These are phyloP conservation scores for Phialemonium atrogriseum DNA, from an alignment of 2,329 filamentous ascomycete species.

Conservation along the genomic window DNA sequence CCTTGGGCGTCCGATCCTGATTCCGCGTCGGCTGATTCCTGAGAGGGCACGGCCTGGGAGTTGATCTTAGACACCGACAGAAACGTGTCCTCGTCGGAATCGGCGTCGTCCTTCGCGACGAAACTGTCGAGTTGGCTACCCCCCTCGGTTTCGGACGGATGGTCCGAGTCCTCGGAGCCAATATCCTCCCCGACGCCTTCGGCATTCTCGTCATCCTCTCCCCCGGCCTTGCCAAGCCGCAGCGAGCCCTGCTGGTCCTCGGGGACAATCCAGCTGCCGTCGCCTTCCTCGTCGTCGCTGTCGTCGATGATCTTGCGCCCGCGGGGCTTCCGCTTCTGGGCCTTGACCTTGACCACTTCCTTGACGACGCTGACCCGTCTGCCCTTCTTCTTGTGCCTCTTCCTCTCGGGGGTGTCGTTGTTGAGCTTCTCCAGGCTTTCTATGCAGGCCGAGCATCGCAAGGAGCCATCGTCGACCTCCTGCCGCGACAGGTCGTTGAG, in stretches of 20 bases:
- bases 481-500: slow-evolving; percentile 56
- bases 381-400: slow-evolving; percentile 27
- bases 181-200: slow-evolving; percentile 81
- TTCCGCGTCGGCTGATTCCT: slow-evolving; percentile 19
- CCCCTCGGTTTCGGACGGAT: slow-evolving; percentile 45
- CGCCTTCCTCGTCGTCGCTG: slow-evolving; percentile 59
- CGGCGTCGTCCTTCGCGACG: slow-evolving; percentile 40
- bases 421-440: slow-evolving; percentile 62
- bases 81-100: slow-evolving; percentile 26
- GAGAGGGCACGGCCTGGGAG: slow-evolving; percentile 16
- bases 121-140: slow-evolving; percentile 48
- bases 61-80: slow-evolving; percentile 26
- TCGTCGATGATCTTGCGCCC: slow-evolving; percentile 53
- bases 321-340: slow-evolving; percentile 27
- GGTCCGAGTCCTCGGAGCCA: slow-evolving; percentile 58
- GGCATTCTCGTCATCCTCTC: slow-evolving; percentile 77
- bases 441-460: slow-evolving; percentile 62
- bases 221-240: slow-evolving; percentile 69
- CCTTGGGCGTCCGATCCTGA: slow-evolving; percentile 23
- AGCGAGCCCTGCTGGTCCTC: slow-evolving; percentile 53
- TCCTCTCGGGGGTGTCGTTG: slow-evolving; percentile 30
- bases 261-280: slow-evolving; percentile 73
- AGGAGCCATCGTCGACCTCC: slow-evolving; percentile 34
- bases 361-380: slow-evolving; percentile 22
- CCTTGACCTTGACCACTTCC: slow-evolving; percentile 24